Percentiles rank a stretch among this genome's conserved stretches.
These are phyloP conservation scores for Claviceps sp. DNA, from an alignment of 2,329 filamentous ascomycete genomes.

Conservation along the genomic window DNA sequence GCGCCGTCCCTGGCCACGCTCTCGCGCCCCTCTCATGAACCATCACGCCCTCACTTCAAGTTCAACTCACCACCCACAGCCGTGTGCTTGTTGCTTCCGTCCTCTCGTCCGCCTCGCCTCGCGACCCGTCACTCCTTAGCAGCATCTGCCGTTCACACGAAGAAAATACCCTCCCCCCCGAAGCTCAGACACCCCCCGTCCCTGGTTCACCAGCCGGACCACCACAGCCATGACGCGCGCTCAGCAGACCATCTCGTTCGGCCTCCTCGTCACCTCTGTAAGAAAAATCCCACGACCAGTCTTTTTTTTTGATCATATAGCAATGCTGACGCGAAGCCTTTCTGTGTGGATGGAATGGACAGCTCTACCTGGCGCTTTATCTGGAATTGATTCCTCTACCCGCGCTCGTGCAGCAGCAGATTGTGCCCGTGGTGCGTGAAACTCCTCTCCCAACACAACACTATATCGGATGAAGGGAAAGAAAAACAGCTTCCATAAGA, in stretches of 20 bases:
- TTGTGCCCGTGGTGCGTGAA: constrained; percentile 72
- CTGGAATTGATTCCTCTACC: constrained; percentile 74
- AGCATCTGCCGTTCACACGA: background rate
- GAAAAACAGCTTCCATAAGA: background rate
- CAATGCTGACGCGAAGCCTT: too few relatives aligned
- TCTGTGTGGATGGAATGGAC: background rate
- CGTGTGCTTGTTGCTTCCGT: too few relatives aligned
- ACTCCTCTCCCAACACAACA: too few relatives aligned
- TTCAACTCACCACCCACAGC: too few relatives aligned
- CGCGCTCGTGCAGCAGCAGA: constrained; percentile 59
- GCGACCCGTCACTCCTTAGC: too few relatives aligned
- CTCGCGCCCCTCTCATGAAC: too few relatives aligned
- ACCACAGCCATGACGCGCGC: constrained; percentile 75
- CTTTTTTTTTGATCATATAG: too few relatives aligned
- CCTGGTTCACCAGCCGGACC: background rate
- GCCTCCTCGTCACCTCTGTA: constrained; percentile 80
- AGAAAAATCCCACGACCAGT: constrained; percentile 1
- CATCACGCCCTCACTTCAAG: too few relatives aligned
- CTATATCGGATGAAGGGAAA: background rate
- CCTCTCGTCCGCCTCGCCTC: too few relatives aligned
- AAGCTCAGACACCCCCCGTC: background rate
- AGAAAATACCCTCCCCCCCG: background rate
- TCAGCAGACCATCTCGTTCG: constrained; percentile 79
- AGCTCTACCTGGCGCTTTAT: constrained; percentile 85
- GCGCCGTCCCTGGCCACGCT: too few relatives aligned